These are phyloP conservation scores for Coemansia sp. DNA, from an alignment of 192 early-diverging fungal genomes.

Conservation along the genomic window DNA sequence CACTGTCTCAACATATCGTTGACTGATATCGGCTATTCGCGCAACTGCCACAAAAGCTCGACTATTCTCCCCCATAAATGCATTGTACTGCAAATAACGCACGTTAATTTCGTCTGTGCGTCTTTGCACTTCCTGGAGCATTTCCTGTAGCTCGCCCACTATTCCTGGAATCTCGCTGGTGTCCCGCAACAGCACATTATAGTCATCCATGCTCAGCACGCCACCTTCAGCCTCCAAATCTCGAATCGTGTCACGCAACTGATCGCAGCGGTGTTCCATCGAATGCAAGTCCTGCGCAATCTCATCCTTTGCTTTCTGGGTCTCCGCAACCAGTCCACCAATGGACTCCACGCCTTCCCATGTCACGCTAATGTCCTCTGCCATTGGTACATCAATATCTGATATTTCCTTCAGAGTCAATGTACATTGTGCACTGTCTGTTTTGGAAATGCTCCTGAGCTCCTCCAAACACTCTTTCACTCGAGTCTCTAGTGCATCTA, in stretches of 20 bases:
- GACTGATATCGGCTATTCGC: conserved; percentile 13
- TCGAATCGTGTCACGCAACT: conserved; percentile 45
- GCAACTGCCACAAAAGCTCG: conserved; percentile 26
- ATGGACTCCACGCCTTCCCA: conserved; percentile 40
- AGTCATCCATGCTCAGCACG: conserved; percentile 47
- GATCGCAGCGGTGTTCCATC: conserved; percentile 49
- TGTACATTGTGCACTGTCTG: conserved; percentile 13
- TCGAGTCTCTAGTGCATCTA: conserved; percentile 22
- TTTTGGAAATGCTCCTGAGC: conserved; percentile 17
- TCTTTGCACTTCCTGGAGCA: conserved; percentile 22
- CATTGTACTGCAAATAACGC: conserved; percentile 40
- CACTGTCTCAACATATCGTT: conserved; percentile 13
- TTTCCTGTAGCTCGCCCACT: conserved; percentile 35
- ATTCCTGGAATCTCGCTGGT: conserved; percentile 46
- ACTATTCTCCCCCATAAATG: conserved; percentile 35
- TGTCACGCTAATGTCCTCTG: conserved; percentile 51
- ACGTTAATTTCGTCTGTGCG: conserved; percentile 47
- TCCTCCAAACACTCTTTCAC: conserved; percentile 20
- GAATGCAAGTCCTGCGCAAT: conserved; percentile 43
- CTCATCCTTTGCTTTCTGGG: conserved; percentile 23
- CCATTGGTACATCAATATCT: conserved; percentile 15
- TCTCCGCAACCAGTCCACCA: conserved; percentile 34
- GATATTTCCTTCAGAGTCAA: conserved; percentile 16
- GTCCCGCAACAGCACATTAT: conserved; percentile 46
- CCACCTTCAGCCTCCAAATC: conserved; percentile 44